Evolutionary conservation across 192 early-diverging fungal genomes (phyloP), one percentile per base, ranked within the genome.

Genomic region (Anaeromyces robustus): DNA sequence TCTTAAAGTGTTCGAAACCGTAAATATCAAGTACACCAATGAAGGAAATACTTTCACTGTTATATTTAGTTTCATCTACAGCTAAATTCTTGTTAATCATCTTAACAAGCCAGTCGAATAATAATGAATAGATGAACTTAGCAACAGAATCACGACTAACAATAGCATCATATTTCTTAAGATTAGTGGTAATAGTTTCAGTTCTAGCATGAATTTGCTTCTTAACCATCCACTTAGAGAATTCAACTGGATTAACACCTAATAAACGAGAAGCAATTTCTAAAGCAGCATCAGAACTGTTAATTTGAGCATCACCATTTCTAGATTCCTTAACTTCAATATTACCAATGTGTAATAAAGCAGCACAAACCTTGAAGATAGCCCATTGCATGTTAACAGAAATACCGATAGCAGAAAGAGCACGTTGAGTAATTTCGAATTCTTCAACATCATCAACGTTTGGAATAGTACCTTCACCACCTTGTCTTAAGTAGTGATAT

Each of bases 11-110:
- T 86, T 99, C 97, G 85, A 99, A 99, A 77, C 90, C 97, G 83
- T 98, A 99, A 82, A 99, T 99, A 91, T 99, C 97, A 80, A 99
- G 88, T 2, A 99, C 97, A 88, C 97, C 97, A 84, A 99, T 99
- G 83, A 99, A 98, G 28, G 83, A 83, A 32, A 82, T 78, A 39
- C 86, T 86, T 7, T 85, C 41, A 13, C 87, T 81, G 17, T 86
- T 86, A 30, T 88, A 87, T 68, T 86, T 88, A 30, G 91, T 90
- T 9, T 80, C 81, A 17, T 85, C 83, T 28, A 82, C 80, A 18
- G 83, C 81, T 77, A 99, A 89, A 85, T 94, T 93, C 77, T 85
- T 84, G 86, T 99, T 99, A 87, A 95, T 92, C 37, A 94, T 89
- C 81, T 90, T 91, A 52, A 98, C 96, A 26, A 99, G 85, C 96